Percentiles rank a stretch among this genome's conserved stretches.
phyloP scores from a whole-genome alignment of 768 basidiomycete species.

The Dacryopinax primogenitus region DNA sequence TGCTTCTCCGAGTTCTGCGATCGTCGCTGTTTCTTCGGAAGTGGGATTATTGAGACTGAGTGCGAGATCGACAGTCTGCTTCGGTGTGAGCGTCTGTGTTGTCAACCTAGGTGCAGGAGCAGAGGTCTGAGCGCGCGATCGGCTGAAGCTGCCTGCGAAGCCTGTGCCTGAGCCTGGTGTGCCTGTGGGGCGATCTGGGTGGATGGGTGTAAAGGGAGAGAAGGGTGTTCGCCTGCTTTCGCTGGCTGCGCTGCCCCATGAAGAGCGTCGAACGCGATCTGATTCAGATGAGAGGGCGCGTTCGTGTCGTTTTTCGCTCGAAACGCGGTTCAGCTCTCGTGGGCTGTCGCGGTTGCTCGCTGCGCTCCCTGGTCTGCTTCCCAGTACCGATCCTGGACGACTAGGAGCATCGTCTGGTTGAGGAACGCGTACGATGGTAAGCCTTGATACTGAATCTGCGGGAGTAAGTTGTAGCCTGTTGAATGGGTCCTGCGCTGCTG shows the following conservation, averaged over 20 bases:
- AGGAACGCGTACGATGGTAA: conserved; percentile 59
- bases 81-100: neutral
- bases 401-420: conserved; percentile 15
- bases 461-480: conserved; percentile 37
- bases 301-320: conserved; percentile 10
- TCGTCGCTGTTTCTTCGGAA: conserved; percentile 39
- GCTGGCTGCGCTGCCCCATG: conserved; percentile 20
- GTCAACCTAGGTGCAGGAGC: neutral
- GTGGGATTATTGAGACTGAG: conserved; percentile 7
- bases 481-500: conserved; percentile 55
- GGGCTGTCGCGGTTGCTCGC: neutral
- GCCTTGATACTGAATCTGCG: conserved; percentile 35
- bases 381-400: conserved; percentile 12
- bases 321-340: neutral
- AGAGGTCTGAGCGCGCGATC: neutral
- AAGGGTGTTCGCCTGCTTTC: conserved; percentile 34
- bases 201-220: conserved; percentile 40
- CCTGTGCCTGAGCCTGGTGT: conserved; percentile 32
- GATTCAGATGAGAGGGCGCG: conserved; percentile 24
- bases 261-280: conserved; percentile 24
- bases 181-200: conserved; percentile 56
- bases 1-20: conserved; percentile 62
- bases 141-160: conserved; percentile 15
- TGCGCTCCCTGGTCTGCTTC: neutral
- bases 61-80: conserved; percentile 13